These are phyloP conservation scores for Penicillium salamii DNA, from an alignment of 495 filamentous ascomycete species.

Conservation along the genomic window DNA sequence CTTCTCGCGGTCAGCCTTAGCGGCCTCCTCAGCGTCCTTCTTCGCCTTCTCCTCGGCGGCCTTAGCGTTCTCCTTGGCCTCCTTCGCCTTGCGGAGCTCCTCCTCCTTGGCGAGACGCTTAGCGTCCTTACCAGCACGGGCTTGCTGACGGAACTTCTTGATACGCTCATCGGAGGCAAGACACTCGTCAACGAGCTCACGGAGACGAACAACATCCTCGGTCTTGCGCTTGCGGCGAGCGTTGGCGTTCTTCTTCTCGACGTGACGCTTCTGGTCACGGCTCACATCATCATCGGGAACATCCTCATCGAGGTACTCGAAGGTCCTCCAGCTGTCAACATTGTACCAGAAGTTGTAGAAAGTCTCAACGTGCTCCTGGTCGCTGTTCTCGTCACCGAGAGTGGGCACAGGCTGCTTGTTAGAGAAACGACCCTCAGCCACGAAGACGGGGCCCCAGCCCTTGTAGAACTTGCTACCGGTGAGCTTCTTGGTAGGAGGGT, in stretches of 20 bases:
- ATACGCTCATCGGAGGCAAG: conserved; percentile 85
- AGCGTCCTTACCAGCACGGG: conserved; percentile 89
- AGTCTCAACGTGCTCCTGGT: conserved; percentile 81
- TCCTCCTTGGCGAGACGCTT: conserved; percentile 89
- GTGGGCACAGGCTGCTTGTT: conserved; percentile 81
- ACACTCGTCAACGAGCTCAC: conserved; percentile 82
- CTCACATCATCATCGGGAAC: conserved; percentile 98
- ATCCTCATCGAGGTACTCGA: conserved; percentile 98
- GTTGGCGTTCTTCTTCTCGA: conserved; percentile 97
- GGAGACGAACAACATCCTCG: conserved; percentile 87
- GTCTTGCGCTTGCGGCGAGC: conserved; percentile 98
- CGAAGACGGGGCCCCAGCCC: conserved; percentile 83
- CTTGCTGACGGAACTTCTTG: conserved; percentile 91
- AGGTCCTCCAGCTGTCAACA: conserved; percentile 95
- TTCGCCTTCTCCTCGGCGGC: conserved; percentile 72
- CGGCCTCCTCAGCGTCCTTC: conserved; percentile 81
- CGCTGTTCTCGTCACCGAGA: conserved; percentile 79
- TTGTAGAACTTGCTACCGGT: conserved; percentile 87
- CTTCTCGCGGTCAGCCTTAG: conserved; percentile 75
- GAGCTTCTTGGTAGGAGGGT: conserved; percentile 89
- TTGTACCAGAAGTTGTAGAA: conserved; percentile 99
- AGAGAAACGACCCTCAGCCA: conserved; percentile 88
- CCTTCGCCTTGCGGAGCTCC: conserved; percentile 76
- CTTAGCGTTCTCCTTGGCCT: conserved; percentile 73
- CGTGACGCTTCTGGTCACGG: conserved; percentile 96